phyloP scores from a whole-genome alignment of 306 rosid genomes.

The Cucumis cinereus region DNA sequence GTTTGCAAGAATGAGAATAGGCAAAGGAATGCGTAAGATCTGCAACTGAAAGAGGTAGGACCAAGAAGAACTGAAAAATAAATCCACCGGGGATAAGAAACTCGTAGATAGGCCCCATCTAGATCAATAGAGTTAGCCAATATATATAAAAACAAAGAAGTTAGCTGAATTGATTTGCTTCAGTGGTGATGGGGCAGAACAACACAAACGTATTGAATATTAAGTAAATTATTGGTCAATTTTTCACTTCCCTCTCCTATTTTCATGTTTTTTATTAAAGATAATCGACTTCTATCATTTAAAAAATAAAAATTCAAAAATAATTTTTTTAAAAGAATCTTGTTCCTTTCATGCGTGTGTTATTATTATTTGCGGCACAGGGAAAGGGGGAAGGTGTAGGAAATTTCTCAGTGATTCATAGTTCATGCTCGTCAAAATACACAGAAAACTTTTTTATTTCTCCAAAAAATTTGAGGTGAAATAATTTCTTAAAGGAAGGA shows the following conservation, averaged over 20 bases:
- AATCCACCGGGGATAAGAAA: background rate
- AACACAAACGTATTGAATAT: background rate
- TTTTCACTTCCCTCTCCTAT: background rate
- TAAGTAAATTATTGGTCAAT: background rate
- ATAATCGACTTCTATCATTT: background rate
- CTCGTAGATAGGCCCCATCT: background rate
- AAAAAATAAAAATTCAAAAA: background rate
- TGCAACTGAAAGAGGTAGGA: background rate
- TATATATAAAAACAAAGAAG: background rate
- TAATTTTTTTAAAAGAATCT: background rate
- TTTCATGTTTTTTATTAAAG: background rate
- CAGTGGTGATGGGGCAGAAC: background rate
- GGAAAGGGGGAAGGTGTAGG: background rate
- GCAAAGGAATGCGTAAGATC: background rate
- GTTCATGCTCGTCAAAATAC: background rate
- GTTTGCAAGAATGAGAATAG: slow-evolving; percentile 1
- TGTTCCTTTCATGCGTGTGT: background rate
- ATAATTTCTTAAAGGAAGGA: background rate
- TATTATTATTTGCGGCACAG: background rate
- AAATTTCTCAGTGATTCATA: background rate
- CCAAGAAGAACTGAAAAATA: background rate
- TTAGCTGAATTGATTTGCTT: background rate
- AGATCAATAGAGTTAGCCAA: background rate
- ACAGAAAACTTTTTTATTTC: background rate
- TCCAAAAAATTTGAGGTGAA: background rate